Evolutionary conservation across 2,329 filamentous ascomycete species (phyloP), one percentile per base, ranked within the genome.

Genomic region (Alternaria atra): DNA sequence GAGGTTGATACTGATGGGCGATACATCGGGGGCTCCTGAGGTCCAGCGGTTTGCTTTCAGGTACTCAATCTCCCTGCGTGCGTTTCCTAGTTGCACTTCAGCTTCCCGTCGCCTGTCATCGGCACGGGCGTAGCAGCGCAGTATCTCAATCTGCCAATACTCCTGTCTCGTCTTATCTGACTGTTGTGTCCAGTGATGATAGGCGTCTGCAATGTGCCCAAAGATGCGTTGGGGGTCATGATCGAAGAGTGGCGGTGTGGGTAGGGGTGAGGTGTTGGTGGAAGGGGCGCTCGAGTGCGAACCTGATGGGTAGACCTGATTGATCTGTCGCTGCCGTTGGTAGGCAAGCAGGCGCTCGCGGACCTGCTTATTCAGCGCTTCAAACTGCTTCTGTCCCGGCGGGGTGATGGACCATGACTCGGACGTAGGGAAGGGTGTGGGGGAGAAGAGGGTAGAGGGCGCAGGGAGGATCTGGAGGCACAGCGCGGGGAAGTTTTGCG

Each of bases 401-500:
- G 91, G 89, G 23, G 87, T 83, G 32, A 97, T 86, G 0, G 93
- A 93, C 89, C 94, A 97, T 0, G 92, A 95, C 3, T 89, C 87
- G 20, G 87, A 84, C 0, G 90, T 92, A 2, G 93, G 84, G 71
- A 96, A 90, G 30, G 93, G 92, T 6, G 90, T 92, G 0, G 90
- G 87, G 9, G 92, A 91, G 80, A 94, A 94, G 6, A 97, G 84
- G 0, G 92, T 95, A 4, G 92, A 89, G 3, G 94, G 93, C 9
- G 91, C 85, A 35, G 91, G 88, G 1, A 98, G 87, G 67, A 94
- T 90, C 65, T 91, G 91, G 10, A 97, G 86, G 35, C 90, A 93
- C 40, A 98, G 85, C 6, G 91, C 89, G 6, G 94, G 93, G 72
- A 97, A 97, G 61, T 93, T 93, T 75, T 97, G 88, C 5, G 91